Evolutionary conservation across 2,329 filamentous ascomycete species (phyloP).

Genomic region (Colletotrichum sp.): DNA sequence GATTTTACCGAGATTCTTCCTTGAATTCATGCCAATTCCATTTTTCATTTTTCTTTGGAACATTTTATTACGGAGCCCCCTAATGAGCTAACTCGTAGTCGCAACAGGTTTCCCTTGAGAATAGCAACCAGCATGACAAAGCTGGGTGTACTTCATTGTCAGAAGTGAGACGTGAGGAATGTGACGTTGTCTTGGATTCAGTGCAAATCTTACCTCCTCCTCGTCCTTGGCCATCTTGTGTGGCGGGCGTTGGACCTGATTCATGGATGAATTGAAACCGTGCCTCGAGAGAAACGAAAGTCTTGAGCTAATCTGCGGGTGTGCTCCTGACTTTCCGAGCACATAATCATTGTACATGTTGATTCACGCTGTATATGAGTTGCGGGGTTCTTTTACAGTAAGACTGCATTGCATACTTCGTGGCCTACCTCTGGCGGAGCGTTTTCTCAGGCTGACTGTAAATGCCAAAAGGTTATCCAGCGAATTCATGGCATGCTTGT

Average conservation of each 20-base stretch:
- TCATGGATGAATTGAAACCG: not conserved
- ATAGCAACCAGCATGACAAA: not conserved
- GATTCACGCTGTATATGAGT: not conserved
- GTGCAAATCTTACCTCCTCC: not conserved
- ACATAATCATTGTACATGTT: not conserved
- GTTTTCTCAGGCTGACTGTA: not conserved
- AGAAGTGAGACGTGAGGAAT: not conserved
- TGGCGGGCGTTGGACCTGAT: not conserved
- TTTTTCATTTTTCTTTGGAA: not conserved
- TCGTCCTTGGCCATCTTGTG: not conserved
- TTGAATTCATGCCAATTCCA: not conserved
- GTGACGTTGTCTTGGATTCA: not conserved
- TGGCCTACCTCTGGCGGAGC: not conserved
- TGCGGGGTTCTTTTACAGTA: not conserved
- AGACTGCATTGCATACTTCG: not conserved
- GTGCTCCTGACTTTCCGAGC: not conserved
- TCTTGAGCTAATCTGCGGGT: not conserved
- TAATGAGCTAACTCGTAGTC: not conserved
- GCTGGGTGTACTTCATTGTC: not conserved
- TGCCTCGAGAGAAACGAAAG: not conserved
- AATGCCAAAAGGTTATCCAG: not conserved
- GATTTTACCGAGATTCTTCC: not conserved
- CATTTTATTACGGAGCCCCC: not conserved
- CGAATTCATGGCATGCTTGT: not conserved
- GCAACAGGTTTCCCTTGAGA: not conserved